Conservation (phyloP, 106 monocot genomes). For the Dendrobium officinale region DNA sequence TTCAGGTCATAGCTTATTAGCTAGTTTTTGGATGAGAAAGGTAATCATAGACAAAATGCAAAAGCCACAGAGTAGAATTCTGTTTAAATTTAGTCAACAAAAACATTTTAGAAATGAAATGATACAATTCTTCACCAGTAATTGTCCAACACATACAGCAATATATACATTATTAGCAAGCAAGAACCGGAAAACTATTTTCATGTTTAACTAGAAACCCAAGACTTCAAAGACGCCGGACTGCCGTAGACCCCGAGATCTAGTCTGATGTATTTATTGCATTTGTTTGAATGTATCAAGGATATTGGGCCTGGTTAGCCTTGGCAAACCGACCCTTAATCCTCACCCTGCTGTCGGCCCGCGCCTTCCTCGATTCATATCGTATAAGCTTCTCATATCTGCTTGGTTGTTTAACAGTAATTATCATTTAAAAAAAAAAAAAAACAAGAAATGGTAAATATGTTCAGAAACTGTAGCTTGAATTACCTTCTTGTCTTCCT, state of each 20-base stretch:
- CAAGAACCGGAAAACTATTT: too few relatives aligned
- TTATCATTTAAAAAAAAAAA: not conserved
- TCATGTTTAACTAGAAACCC: too few relatives aligned
- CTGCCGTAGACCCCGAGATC: not conserved
- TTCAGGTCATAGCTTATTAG: too few relatives aligned
- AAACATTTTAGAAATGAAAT: too few relatives aligned
- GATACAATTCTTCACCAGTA: too few relatives aligned
- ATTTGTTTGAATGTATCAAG: not conserved
- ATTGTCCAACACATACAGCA: too few relatives aligned
- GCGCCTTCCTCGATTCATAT: conserved; percentile 52
- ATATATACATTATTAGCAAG: too few relatives aligned
- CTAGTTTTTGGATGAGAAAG: too few relatives aligned
- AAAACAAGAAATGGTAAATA: not conserved
- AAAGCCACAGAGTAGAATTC: too few relatives aligned
- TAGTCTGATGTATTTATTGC: not conserved
- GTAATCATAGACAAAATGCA: too few relatives aligned
- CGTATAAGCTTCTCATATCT: conserved; percentile 58
- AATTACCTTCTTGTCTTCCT: conserved; percentile 25
- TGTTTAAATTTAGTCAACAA: too few relatives aligned
- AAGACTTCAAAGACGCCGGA: not conserved
- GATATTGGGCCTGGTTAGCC: conserved; percentile 5
- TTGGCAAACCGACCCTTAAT: conserved; percentile 60
- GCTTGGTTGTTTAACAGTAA: not conserved
- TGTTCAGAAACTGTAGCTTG: not conserved
- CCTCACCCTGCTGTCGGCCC: conserved; percentile 49